Conservation (phyloP, 2,329 filamentous ascomycete species). For the Lecanicillium sp. region DNA sequence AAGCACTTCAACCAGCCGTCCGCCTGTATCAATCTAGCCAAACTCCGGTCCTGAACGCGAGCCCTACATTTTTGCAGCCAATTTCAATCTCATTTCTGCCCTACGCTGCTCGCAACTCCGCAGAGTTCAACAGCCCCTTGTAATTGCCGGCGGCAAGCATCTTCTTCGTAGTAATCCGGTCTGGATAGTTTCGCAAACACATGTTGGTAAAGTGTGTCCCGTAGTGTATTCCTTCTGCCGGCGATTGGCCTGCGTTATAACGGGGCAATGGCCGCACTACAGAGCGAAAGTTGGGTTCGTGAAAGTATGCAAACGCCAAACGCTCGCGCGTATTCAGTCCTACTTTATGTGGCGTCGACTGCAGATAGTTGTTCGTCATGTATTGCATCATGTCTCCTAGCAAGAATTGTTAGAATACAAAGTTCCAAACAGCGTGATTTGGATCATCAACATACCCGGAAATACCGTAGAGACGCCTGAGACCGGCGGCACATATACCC, state of each 20-base stretch:
- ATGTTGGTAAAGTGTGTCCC: conserved; percentile 45
- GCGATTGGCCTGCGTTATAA: conserved; percentile 22
- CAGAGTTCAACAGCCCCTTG: conserved; percentile 11
- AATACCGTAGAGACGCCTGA: conserved; percentile 39
- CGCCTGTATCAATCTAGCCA: too few species aligned
- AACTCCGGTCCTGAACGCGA: too few species aligned
- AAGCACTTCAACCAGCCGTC: too few species aligned
- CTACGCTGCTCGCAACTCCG: conserved; percentile 4
- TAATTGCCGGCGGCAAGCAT: conserved; percentile 22
- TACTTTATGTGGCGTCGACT: conserved; percentile 41
- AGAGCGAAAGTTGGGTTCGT: conserved; percentile 40
- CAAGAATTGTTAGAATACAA: not conserved
- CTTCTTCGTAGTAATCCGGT: conserved; percentile 33
- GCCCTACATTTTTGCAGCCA: too few species aligned
- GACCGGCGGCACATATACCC: conserved; percentile 38
- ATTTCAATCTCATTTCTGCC: too few species aligned
- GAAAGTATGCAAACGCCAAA: conserved; percentile 42
- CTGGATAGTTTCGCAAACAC: conserved; percentile 40
- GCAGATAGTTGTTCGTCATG: conserved; percentile 35
- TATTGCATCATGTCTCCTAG: conserved; percentile 44
- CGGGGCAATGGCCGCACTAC: conserved; percentile 33
- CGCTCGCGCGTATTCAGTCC: conserved; percentile 38
- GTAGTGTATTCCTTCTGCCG: conserved; percentile 35
- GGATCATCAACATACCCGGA: conserved; percentile 25
- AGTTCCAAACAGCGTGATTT: not conserved